Base-by-base conservation (phyloP, 495 filamentous ascomycete species). In the Lophiotrema nucula region DNA sequence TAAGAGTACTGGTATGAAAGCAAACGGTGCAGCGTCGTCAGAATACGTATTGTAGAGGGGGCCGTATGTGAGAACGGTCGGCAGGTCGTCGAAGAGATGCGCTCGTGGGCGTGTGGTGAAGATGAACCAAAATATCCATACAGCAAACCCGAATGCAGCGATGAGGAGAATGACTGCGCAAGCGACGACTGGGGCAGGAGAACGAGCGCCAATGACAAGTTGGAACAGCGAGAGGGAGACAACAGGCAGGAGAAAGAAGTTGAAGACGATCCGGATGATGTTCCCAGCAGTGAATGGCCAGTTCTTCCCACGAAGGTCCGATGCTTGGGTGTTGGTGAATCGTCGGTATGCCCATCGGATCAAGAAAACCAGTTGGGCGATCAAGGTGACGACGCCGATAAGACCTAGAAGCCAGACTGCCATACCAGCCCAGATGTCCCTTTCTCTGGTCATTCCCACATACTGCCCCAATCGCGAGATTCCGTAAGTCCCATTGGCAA, bases 41-140 rank as follows among this genome's bases (percentile, higher is more conserved):
- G 81, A 85, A 68, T 92, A 96, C 1, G 95, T 98, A 72, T 98
- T 98, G 75, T 97, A 98, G n/a, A 98, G 78, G 2, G 93, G 89
- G 3, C 93, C 93, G 66, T 96, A 97, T 1, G 90, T 77, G 12
- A 98, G 79, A 10, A 97, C 86, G 0, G 89, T 96, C 8, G 88
- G 82, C 43, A 97, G 80, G 70, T 97, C 90, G 69, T 98, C 93
- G 67, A 95, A 98, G 19, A 98, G 80, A 60, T 86, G 85, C 13
- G 89, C 84, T 39, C 88, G 85, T 0, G 93, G 93, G 56, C 88
- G 83, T 2, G 90, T 91, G 21, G 77, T 83, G 25, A 83, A 81
- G 65, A 97, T 91, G 31, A 92, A 75, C 65, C 84, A 84, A 33
- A 92, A 79, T 0, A 92, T 80, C 85, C 87, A 96, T n/a, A 77